Evolutionary conservation across 768 basidiomycete species (phyloP).

Genomic region (Suillus subalutaceus): DNA sequence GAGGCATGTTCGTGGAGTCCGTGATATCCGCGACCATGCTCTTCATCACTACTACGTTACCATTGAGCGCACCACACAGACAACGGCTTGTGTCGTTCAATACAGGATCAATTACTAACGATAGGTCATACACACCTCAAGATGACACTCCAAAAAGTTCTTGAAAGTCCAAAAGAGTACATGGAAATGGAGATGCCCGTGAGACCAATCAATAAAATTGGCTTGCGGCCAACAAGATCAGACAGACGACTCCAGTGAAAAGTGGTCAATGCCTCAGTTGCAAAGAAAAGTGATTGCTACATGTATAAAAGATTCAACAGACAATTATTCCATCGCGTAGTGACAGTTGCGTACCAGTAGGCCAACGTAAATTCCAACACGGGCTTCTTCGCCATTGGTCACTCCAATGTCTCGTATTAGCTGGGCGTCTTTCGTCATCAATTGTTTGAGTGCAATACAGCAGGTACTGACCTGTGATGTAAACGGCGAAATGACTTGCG

Average conservation of each 20-base stretch:
- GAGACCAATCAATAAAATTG: constrained; percentile 43
- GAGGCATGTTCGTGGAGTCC: constrained; percentile 18
- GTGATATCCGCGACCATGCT: constrained; percentile 45
- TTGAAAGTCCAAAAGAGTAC: constrained; percentile 44
- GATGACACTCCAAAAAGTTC: constrained; percentile 41
- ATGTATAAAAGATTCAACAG: constrained; percentile 35
- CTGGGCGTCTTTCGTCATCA: constrained; percentile 2
- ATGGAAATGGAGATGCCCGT: constrained; percentile 44
- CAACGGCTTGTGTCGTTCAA: constrained; percentile 32
- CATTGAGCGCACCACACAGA: constrained; percentile 47
- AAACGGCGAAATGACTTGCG: constrained; percentile 72
- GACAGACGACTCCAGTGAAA: constrained; percentile 48
- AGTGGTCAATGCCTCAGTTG: constrained; percentile 44
- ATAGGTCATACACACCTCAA: constrained; percentile 30
- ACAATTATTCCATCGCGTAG: not conserved
- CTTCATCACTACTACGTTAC: constrained; percentile 49
- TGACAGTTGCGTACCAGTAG: constrained; percentile 34
- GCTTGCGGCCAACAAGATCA: constrained; percentile 44
- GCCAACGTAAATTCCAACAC: constrained; percentile 46
- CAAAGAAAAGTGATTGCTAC: constrained; percentile 47
- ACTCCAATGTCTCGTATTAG: constrained; percentile 22
- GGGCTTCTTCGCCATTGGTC: constrained; percentile 42
- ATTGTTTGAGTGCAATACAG: constrained; percentile 5
- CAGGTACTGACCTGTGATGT: constrained; percentile 54
- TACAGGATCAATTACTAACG: not conserved